phyloP scores from a whole-genome alignment of 2,329 filamentous ascomycete species.

The Emergomyces orientalis region DNA sequence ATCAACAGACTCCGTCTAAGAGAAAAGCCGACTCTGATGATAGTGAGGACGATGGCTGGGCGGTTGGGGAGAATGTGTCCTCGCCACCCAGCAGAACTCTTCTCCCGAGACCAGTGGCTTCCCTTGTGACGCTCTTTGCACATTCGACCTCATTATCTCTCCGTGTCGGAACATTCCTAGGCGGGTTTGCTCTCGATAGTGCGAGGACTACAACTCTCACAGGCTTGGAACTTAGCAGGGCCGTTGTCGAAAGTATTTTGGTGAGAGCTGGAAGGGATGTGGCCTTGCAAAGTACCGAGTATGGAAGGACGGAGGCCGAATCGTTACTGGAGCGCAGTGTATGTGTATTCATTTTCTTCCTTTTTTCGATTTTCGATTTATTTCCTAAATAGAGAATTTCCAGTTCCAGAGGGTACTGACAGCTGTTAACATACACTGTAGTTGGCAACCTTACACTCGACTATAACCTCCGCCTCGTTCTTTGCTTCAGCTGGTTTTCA shows the following conservation, averaged over 20 bases:
- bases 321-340: constrained; percentile 39
- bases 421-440: constrained; percentile 17
- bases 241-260: constrained; percentile 37
- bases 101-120: constrained; percentile 36
- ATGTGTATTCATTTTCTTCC: constrained; percentile 16
- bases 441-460: constrained; percentile 37
- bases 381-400: background rate
- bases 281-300: constrained; percentile 37
- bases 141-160: constrained; percentile 39
- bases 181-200: constrained; percentile 36
- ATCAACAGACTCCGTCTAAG: background rate
- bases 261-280: constrained; percentile 38
- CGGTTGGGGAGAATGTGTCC: background rate
- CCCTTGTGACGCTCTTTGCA: constrained; percentile 36
- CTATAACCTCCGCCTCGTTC: constrained; percentile 40
- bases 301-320: constrained; percentile 35
- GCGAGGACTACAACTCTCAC: constrained; percentile 38
- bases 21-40: constrained; percentile 1
- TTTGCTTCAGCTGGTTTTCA: constrained; percentile 40
- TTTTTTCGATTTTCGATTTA: background rate
- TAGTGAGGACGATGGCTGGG: background rate
- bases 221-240: constrained; percentile 37
- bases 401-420: constrained; percentile 10
- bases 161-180: constrained; percentile 36
- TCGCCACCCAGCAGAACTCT: constrained; percentile 23